Percentiles rank a stretch among this genome's conserved stretches.
Evolutionary conservation across 495 filamentous ascomycete species (phyloP).

Genomic region (Mytilinidion resinicola): DNA sequence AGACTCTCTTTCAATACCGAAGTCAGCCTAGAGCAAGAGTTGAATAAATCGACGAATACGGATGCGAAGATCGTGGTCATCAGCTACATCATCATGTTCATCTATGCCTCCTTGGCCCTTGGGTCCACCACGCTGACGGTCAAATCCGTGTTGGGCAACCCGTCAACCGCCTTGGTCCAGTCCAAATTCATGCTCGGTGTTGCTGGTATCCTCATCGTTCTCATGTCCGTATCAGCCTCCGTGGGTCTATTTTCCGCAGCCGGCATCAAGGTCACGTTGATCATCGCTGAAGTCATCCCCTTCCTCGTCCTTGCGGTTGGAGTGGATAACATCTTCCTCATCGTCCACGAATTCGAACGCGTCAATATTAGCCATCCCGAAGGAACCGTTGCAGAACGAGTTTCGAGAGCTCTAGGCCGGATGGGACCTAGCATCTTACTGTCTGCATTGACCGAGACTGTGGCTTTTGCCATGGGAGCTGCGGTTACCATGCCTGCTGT

Average conservation of each 20-base stretch:
- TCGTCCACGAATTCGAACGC: conserved; percentile 96
- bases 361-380: conserved; percentile 86
- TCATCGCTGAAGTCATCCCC: conserved; percentile 97
- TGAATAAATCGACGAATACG: conserved; percentile 95
- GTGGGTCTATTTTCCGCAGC: conserved; percentile 87
- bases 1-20: conserved; percentile 92
- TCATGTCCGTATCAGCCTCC: conserved; percentile 95
- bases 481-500: conserved; percentile 97
- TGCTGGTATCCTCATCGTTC: conserved; percentile 84
- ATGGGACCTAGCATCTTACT: conserved; percentile 98
- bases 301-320: conserved; percentile 94
- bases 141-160: conserved; percentile 68
- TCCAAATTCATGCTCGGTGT: conserved; percentile 93
- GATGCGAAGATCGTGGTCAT: conserved; percentile 95
- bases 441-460: conserved; percentile 85
- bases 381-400: conserved; percentile 72
- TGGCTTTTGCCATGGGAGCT: conserved; percentile 85
- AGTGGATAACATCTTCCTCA: conserved; percentile 98
- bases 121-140: conserved; percentile 78
- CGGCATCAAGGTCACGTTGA: conserved; percentile 87
- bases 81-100: conserved; percentile 97
- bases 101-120: conserved; percentile 88
- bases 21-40: conserved; percentile 83
- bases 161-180: conserved; percentile 76
- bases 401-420: conserved; percentile 77